A percentile compares a stretch with the other conserved stretches of the same genome.
phyloP scores from a whole-genome alignment of 768 basidiomycete species.

The Panaeolus cyanescens region DNA sequence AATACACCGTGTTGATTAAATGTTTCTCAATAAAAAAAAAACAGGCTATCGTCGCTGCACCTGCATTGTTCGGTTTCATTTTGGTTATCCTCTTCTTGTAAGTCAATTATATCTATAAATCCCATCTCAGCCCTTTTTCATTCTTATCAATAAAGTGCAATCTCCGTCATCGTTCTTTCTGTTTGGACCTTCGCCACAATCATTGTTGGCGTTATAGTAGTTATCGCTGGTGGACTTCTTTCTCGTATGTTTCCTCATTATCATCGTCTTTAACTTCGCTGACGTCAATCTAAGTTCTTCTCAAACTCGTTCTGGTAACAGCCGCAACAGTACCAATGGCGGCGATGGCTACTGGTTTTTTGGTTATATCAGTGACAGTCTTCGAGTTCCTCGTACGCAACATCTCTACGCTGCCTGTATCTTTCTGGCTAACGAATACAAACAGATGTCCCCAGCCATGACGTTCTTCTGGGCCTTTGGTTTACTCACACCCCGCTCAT shows the following conservation, averaged over 20 bases:
- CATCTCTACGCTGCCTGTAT: not conserved
- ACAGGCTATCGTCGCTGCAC: conserved; percentile 16
- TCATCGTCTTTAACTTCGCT: not conserved
- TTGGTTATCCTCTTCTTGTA: conserved; percentile 15
- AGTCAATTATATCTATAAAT: not conserved
- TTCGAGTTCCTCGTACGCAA: conserved; percentile 13
- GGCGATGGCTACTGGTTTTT: conserved; percentile 12
- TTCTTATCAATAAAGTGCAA: not conserved
- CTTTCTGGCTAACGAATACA: not conserved
- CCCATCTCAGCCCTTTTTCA: not conserved
- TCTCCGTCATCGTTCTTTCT: conserved; percentile 13
- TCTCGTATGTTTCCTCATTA: conserved; percentile 9
- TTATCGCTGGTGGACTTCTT: conserved; percentile 13
- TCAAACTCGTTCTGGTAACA: conserved; percentile 12
- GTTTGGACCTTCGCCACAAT: conserved; percentile 14
- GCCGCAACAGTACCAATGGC: conserved; percentile 15
- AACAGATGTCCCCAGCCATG: not conserved
- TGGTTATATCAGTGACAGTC: conserved; percentile 10
- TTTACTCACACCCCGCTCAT: not conserved
- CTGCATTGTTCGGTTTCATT: conserved; percentile 14
- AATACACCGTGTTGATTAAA: not conserved
- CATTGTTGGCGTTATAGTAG: conserved; percentile 10
- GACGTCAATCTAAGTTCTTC: conserved; percentile 6
- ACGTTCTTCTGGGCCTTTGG: not conserved
- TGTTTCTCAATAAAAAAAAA: not conserved